These are phyloP conservation scores for Aegilops longissima DNA, from an alignment of 176 grass and related monocot species.

Conservation along the genomic window DNA sequence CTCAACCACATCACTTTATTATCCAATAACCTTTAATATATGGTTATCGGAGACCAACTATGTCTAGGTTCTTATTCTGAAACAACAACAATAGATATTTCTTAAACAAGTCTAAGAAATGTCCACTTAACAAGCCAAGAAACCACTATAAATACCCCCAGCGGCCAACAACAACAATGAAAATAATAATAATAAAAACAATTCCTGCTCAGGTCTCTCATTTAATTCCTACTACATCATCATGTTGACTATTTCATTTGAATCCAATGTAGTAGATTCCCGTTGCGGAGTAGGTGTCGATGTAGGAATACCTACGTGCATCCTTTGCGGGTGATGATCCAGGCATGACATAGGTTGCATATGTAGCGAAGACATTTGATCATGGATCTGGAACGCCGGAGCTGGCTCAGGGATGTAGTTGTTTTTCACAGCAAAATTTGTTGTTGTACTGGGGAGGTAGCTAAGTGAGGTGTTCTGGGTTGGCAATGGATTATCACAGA, in stretches of 20 bases:
- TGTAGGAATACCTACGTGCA: background rate
- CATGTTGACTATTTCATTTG: background rate
- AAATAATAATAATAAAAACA: background rate
- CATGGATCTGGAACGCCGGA: background rate
- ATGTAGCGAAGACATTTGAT: background rate
- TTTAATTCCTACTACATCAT: conserved; percentile 29
- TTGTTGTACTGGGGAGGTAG: background rate
- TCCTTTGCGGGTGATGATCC: conserved; percentile 42
- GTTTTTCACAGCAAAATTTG: background rate
- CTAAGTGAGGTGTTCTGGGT: conserved; percentile 28
- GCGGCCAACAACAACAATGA: background rate
- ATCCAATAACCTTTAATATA: background rate
- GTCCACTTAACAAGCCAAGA: background rate
- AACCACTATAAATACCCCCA: background rate
- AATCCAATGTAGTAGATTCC: background rate
- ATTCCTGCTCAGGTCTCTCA: background rate
- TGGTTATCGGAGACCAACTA: background rate
- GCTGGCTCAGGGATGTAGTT: background rate
- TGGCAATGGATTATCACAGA: conserved; percentile 12
- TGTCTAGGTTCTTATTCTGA: background rate
- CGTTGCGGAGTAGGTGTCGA: background rate
- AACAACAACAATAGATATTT: background rate
- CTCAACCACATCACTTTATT: background rate
- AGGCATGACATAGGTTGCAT: conserved; percentile 23
- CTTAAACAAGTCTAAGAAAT: background rate